A percentile compares a stretch with the other conserved stretches of the same genome.
These are phyloP conservation scores for Jamesozyma piceae DNA, from an alignment of 805 yeast species.

Conservation along the genomic window DNA sequence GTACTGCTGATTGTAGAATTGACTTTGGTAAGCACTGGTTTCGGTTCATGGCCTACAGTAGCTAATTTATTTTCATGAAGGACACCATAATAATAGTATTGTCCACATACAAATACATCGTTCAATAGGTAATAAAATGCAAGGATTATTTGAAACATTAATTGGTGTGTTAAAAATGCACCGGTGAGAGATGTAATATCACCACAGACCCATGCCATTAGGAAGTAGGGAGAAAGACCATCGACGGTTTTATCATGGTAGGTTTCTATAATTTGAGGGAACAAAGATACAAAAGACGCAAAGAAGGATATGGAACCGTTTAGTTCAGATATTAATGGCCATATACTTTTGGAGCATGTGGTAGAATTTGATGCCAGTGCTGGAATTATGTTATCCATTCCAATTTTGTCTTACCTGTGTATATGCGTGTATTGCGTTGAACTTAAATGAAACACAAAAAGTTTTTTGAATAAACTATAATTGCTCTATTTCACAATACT, in stretches of 20 bases:
- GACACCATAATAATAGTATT: conserved; percentile 58
- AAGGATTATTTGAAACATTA: conserved; percentile 69
- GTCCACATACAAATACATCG: conserved; percentile 59
- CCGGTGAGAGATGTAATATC: conserved; percentile 52
- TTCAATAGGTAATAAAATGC: conserved; percentile 66
- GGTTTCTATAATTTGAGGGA: conserved; percentile 51
- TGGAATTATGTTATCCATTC: background rate
- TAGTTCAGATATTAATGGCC: conserved; percentile 28
- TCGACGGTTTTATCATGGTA: conserved; percentile 49
- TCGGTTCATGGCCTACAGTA: conserved; percentile 29
- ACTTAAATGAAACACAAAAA: too few species aligned
- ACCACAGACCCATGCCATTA: conserved; percentile 37
- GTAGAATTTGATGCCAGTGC: background rate
- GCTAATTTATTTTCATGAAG: conserved; percentile 26
- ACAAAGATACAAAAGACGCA: conserved; percentile 40
- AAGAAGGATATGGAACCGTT: conserved; percentile 40
- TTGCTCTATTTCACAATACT: too few species aligned
- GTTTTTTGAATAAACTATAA: too few species aligned
- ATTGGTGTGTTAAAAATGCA: conserved; percentile 64
- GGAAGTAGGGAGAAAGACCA: conserved; percentile 46
- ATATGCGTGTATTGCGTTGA: too few species aligned
- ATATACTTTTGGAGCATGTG: conserved; percentile 7
- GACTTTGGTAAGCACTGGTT: conserved; percentile 11
- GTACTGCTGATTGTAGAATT: background rate
- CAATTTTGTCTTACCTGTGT: too few species aligned